phyloP scores from a whole-genome alignment of 768 basidiomycete species.

The Boletellus emodensis region DNA sequence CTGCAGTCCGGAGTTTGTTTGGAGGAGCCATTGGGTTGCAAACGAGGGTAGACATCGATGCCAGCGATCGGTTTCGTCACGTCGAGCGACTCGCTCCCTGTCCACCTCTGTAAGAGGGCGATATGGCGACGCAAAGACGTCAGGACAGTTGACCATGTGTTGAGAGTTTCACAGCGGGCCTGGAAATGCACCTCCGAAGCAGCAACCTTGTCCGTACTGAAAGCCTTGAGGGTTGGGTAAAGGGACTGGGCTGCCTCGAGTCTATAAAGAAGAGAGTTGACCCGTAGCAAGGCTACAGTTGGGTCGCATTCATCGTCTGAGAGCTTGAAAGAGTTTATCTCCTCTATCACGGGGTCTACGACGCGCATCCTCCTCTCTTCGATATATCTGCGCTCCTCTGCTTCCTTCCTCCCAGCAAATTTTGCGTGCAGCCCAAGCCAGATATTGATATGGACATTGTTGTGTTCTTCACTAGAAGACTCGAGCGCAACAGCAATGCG shows the following conservation, averaged over 20 bases:
- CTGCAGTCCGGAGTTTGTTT: conserved; percentile 60
- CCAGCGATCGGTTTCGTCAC: conserved; percentile 76
- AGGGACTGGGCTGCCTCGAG: conserved; percentile 82
- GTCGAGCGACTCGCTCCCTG: conserved; percentile 86
- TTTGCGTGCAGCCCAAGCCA: conserved; percentile 92
- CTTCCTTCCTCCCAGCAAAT: conserved; percentile 71
- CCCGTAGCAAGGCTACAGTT: conserved; percentile 53
- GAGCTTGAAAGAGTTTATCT: conserved; percentile 75
- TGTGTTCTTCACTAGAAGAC: conserved; percentile 64
- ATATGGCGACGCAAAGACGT: conserved; percentile 82
- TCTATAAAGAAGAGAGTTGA: conserved; percentile 63
- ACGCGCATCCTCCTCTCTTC: conserved; percentile 80
- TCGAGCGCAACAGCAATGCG: conserved; percentile 81
- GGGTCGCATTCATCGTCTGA: conserved; percentile 33
- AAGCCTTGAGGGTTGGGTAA: conserved; percentile 79
- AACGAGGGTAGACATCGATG: conserved; percentile 43
- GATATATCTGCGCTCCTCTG: conserved; percentile 75
- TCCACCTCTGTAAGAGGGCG: conserved; percentile 82
- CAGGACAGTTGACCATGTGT: conserved; percentile 89
- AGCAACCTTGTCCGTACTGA: conserved; percentile 73
- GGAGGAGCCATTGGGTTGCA: conserved; percentile 30
- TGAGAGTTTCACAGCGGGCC: conserved; percentile 82
- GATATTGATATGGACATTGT: conserved; percentile 61
- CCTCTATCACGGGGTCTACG: conserved; percentile 81
- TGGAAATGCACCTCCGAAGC: conserved; percentile 65